phyloP scores from a whole-genome alignment of 2,329 filamentous ascomycete species.

The Chaetomiaceae sp. region DNA sequence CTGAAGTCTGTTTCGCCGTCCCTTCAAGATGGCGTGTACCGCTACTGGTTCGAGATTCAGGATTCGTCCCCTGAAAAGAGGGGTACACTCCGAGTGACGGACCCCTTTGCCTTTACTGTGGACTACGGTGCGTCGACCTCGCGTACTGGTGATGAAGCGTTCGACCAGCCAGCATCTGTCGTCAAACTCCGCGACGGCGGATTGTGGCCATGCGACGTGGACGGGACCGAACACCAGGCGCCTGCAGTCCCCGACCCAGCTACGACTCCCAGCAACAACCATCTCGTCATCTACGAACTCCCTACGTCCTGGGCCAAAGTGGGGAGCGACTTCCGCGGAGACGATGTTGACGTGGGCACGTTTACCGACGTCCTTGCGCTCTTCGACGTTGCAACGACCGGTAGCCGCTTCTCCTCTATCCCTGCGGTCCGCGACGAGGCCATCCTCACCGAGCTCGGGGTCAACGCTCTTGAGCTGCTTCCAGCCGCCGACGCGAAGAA shows the following conservation, averaged over 20 bases:
- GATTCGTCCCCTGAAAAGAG: conserved; percentile 11
- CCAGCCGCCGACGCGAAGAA: no score
- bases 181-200: conserved; percentile 18
- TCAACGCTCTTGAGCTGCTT: no score
- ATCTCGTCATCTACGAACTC: conserved; percentile 25
- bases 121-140: conserved; percentile 17
- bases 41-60: conserved; percentile 22
- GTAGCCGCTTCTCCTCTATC: no score
- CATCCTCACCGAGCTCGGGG: no score
- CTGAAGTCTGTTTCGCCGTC: conserved; percentile 9
- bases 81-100: conserved; percentile 13
- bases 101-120: conserved; percentile 23
- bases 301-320: conserved; percentile 22
- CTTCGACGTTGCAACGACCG: conserved; percentile 14
- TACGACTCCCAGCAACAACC: conserved; percentile 20
- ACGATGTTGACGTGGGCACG: conserved; percentile 21
- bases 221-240: conserved; percentile 14
- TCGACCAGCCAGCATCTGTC: conserved; percentile 20
- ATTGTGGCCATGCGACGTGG: conserved; percentile 20
- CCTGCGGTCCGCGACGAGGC: no score
- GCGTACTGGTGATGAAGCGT: not conserved
- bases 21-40: conserved; percentile 16
- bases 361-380: conserved; percentile 23
- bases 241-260: conserved; percentile 1
- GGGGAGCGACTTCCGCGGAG: conserved; percentile 7